phyloP scores from a whole-genome alignment of 768 basidiomycete genomes.

The Favolaschia claudopus region DNA sequence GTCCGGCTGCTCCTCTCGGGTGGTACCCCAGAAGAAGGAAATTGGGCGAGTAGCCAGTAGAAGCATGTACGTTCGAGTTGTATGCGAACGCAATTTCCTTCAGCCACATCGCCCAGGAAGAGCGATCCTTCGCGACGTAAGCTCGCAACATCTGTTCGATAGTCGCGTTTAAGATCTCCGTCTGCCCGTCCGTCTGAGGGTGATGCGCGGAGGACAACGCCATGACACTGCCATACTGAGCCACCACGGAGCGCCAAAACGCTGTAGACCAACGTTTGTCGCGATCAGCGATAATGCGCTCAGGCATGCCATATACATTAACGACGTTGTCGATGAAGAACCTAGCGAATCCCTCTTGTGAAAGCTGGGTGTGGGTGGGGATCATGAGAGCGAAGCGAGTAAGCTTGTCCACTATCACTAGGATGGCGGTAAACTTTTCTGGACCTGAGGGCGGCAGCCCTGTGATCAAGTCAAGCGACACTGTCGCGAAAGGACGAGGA shows the following conservation, averaged over 20 bases:
- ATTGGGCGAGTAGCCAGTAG: background rate
- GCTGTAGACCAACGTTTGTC: background rate
- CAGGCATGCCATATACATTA: no score
- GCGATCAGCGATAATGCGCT: no score
- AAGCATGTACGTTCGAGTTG: background rate
- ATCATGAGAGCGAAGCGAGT: no score
- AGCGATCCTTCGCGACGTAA: background rate
- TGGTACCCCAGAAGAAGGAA: background rate
- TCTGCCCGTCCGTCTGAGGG: no score
- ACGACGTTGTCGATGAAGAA: background rate
- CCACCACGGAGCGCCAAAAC: no score
- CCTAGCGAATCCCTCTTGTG: background rate
- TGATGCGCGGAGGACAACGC: no score
- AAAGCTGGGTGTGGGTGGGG: background rate
- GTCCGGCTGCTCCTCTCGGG: slow-evolving; percentile 21
- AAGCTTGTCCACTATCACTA: no score
- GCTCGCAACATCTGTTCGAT: no score
- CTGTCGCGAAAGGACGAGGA: background rate
- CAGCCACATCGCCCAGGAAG: background rate
- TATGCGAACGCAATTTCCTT: background rate
- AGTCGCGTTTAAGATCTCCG: no score
- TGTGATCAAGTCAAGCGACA: background rate
- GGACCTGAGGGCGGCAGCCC: no score
- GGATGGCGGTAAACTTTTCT: no score
- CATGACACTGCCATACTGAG: no score